Percentiles rank a stretch among this genome's conserved stretches.
Evolutionary conservation across 805 yeast species (phyloP).

Genomic region (Zygosaccharomyces bailii): DNA sequence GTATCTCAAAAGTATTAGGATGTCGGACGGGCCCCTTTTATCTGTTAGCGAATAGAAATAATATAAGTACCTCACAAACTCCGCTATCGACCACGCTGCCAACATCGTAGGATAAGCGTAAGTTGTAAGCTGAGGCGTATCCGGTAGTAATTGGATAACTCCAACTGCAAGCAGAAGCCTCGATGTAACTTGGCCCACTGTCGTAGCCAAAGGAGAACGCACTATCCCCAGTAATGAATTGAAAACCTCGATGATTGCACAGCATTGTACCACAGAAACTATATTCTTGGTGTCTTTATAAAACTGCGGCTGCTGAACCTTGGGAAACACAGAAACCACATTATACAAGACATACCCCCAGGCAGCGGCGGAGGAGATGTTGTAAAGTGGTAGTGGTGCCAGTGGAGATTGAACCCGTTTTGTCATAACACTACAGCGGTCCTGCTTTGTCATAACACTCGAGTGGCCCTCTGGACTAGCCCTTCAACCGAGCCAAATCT

Average conservation of each 20-base stretch:
- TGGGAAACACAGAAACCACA: conserved; percentile 39
- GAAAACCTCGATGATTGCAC: conserved; percentile 76
- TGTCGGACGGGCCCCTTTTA: conserved; percentile 49
- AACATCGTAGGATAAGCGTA: conserved; percentile 64
- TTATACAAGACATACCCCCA: conserved; percentile 53
- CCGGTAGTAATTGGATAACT: conserved; percentile 72
- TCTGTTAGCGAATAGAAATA: conserved; percentile 42
- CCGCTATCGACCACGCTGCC: conserved; percentile 92
- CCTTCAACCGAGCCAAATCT: background rate
- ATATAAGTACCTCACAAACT: conserved; percentile 81
- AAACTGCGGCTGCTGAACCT: conserved; percentile 61
- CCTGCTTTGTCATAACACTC: conserved; percentile 1
- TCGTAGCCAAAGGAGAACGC: conserved; percentile 78
- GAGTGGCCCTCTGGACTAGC: conserved; percentile 1
- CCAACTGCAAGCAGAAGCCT: conserved; percentile 82
- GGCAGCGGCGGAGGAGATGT: conserved; percentile 48
- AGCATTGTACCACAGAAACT: conserved; percentile 66
- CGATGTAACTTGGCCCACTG: conserved; percentile 83
- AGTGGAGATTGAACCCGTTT: conserved; percentile 23
- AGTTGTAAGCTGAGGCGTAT: conserved; percentile 46
- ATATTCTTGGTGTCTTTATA: conserved; percentile 56
- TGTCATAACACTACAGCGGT: conserved; percentile 19
- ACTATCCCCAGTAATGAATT: conserved; percentile 80
- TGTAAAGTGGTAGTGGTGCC: conserved; percentile 44
- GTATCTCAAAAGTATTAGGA: conserved; percentile 75